Percentiles rank a stretch among this genome's conserved stretches.
phyloP scores from a whole-genome alignment of 2,329 filamentous ascomycete species.

The Teratosphaeria epicoccoides region DNA sequence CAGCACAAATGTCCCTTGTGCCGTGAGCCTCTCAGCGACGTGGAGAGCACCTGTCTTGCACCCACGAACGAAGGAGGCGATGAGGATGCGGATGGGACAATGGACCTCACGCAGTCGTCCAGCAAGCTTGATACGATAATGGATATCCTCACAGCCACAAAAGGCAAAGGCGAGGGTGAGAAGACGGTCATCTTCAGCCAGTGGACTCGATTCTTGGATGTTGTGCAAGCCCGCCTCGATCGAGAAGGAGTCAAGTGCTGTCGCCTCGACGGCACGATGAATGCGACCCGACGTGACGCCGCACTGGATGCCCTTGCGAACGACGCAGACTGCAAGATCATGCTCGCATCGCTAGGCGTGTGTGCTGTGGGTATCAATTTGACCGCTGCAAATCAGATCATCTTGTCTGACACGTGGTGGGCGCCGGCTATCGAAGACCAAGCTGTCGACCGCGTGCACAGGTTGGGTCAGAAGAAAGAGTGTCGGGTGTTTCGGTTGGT shows the following conservation, averaged over 20 bases:
- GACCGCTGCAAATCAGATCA: slow-evolving; percentile 74
- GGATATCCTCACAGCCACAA: slow-evolving; percentile 60
- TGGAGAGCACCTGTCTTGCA: slow-evolving; percentile 49
- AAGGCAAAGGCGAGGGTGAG: slow-evolving; percentile 46
- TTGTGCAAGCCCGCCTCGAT: slow-evolving; percentile 58
- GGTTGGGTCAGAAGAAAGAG: slow-evolving; percentile 68
- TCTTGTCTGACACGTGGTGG: slow-evolving; percentile 79
- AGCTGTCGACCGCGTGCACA: slow-evolving; percentile 77
- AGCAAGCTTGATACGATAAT: slow-evolving; percentile 75
- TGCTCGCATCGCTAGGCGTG: slow-evolving; percentile 72
- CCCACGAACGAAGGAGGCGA: slow-evolving; percentile 47
- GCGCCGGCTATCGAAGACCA: slow-evolving; percentile 88
- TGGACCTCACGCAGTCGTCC: slow-evolving; percentile 53
- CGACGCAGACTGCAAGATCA: slow-evolving; percentile 57
- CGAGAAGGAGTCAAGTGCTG: slow-evolving; percentile 52
- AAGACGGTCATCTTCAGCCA: slow-evolving; percentile 69
- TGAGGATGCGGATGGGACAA: slow-evolving; percentile 34
- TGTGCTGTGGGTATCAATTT: slow-evolving; percentile 81
- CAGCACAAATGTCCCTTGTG: slow-evolving; percentile 82
- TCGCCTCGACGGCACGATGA: slow-evolving; percentile 75
- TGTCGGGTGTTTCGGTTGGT: slow-evolving; percentile 74
- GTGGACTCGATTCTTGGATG: slow-evolving; percentile 64
- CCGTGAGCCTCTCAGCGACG: slow-evolving; percentile 54
- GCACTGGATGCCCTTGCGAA: slow-evolving; percentile 58
- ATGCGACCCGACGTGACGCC: slow-evolving; percentile 55